Percentiles rank a stretch among this genome's conserved stretches.
Evolutionary conservation across 2,329 filamentous ascomycete species (phyloP).

Genomic region (Alternaria alternata): DNA sequence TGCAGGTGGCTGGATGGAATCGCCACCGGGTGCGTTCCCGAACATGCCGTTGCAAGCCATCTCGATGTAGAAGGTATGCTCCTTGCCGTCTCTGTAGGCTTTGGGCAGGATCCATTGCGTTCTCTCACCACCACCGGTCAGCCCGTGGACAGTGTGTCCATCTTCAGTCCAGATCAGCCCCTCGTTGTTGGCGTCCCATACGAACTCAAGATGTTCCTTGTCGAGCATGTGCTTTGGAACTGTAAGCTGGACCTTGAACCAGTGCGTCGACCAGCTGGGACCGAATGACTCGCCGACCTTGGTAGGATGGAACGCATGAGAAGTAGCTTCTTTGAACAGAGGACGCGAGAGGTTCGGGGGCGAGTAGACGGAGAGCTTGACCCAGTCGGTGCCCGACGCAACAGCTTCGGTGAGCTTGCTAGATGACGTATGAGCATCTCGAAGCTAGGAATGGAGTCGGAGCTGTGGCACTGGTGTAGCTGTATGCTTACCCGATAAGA

Average conservation of each 20-base stretch:
- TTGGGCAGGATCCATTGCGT: slow-evolving; percentile 90
- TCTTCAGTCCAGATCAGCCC: slow-evolving; percentile 92
- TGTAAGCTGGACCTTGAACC: slow-evolving; percentile 86
- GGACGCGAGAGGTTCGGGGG: slow-evolving; percentile 82
- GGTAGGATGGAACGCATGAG: slow-evolving; percentile 78
- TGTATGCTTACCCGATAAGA: slow-evolving; percentile 69
- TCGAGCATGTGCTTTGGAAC: slow-evolving; percentile 76
- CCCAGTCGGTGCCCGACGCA: slow-evolving; percentile 73
- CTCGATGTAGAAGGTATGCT: slow-evolving; percentile 92
- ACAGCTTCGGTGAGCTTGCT: slow-evolving; percentile 77
- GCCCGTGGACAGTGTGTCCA: slow-evolving; percentile 87
- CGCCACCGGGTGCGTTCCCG: slow-evolving; percentile 84
- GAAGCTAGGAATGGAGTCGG: neutral
- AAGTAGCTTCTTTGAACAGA: slow-evolving; percentile 82
- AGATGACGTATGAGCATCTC: slow-evolving; percentile 25
- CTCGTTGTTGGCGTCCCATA: slow-evolving; percentile 96
- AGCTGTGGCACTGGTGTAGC: neutral
- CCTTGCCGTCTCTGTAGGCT: slow-evolving; percentile 80
- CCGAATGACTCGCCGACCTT: slow-evolving; percentile 82
- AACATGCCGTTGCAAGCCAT: slow-evolving; percentile 99
- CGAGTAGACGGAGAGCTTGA: slow-evolving; percentile 87
- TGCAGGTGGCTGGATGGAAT: slow-evolving; percentile 86
- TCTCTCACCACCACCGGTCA: slow-evolving; percentile 89
- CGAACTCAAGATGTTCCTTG: slow-evolving; percentile 87
- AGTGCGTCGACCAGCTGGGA: slow-evolving; percentile 96